Base-by-base conservation (phyloP, 805 yeast species). In the Komagataella kurtzmanii region DNA sequence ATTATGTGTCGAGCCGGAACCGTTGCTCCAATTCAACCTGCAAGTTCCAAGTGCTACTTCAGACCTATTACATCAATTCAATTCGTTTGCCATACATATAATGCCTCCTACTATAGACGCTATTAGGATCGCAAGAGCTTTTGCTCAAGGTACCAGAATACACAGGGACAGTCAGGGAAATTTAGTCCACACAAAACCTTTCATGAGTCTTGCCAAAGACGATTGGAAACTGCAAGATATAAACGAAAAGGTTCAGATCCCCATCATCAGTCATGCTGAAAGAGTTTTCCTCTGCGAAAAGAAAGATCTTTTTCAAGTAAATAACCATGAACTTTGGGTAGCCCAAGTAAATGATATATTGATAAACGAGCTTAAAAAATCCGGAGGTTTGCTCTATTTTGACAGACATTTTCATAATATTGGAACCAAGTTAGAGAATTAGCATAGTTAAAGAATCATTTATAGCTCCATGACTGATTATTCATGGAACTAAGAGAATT, bases 311-410 rank as follows among this genome's bases (percentile, higher is more conserved):
- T 73, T 85, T 50, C 63, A 63, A 8, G 83, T 88, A 1, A 89
- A 85, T 54, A 88, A 85, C 60, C 98, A 91, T 66, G 96, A 90
- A 62, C 80, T 91, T 3, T 88, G 97, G 93, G 79, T 89, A 3
- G 96, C 88, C 3, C 74, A 78, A 54, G 95, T 91, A 3, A 67
- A 71, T 44, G 84, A 84, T 45, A 76, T 85, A 2, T 56, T 76
- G 10, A 60, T 59, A 0, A 57, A 57, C 44, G 49, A 49, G 17
- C 55, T 69, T 44, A 53, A 36, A 2, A 66, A 69, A 44, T 67
- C 77, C 2, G 90, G 90, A 14, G 91, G 91, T 0, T 62, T 85
- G 47, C 59, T 85, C 14, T 83, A 83, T 57, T 83, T 76, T 62
- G 75, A 83, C 58, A 71, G 88, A 56, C 67, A 68, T 17, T 85